Evolutionary conservation across 2,329 filamentous ascomycete species (phyloP).

Genomic region (Chaetothyriales sp.): DNA sequence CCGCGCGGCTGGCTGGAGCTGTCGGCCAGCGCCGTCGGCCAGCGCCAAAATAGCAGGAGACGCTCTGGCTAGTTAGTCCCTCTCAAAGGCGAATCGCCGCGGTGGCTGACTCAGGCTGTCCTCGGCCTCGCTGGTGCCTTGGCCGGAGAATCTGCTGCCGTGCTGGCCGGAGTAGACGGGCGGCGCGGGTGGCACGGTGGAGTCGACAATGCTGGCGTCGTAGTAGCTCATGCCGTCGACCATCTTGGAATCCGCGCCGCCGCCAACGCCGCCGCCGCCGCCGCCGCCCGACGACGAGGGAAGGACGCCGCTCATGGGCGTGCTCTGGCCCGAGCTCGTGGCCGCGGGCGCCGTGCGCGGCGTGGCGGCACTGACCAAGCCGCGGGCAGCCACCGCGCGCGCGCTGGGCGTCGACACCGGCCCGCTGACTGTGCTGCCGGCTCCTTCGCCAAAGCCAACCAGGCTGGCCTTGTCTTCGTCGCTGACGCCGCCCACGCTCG

Average conservation of each 20-base stretch:
- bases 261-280: conserved; percentile 31
- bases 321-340: conserved; percentile 19
- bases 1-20: no score
- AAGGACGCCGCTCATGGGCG: conserved; percentile 33
- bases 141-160: conserved; percentile 15
- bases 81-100: neutral
- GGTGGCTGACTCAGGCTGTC: conserved; percentile 37
- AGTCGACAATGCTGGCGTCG: conserved; percentile 49
- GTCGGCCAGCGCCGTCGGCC: no score
- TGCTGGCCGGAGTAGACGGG: conserved; percentile 27
- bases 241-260: conserved; percentile 44
- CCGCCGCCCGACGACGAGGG: conserved; percentile 9
- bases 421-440: conserved; percentile 69
- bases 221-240: conserved; percentile 52
- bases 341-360: conserved; percentile 10
- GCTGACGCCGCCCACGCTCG: conserved; percentile 64
- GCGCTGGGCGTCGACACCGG: conserved; percentile 51
- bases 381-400: conserved; percentile 23
- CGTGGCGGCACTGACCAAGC: conserved; percentile 23
- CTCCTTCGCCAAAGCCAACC: conserved; percentile 86
- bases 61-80: neutral
- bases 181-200: conserved; percentile 46
- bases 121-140: conserved; percentile 45
- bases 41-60: no score
- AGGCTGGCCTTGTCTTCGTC: conserved; percentile 73